These are phyloP conservation scores for Lachnellula arida DNA, from an alignment of 2,329 filamentous ascomycete genomes.

Conservation along the genomic window DNA sequence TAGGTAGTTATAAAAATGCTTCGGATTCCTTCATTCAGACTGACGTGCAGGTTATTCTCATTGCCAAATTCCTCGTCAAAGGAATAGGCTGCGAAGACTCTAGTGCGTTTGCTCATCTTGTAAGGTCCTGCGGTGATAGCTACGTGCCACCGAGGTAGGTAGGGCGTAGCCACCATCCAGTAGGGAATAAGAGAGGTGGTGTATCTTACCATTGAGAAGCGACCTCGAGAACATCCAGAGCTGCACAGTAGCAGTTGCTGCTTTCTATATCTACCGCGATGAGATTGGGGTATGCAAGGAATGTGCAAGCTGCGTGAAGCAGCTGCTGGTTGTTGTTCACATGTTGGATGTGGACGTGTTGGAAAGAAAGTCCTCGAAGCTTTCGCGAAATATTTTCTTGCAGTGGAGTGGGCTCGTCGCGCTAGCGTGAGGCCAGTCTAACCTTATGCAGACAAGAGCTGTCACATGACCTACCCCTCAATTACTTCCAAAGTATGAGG, in stretches of 20 bases:
- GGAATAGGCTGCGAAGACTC: slow-evolving; percentile 95
- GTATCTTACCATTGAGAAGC: slow-evolving; percentile 20
- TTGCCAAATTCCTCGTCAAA: neutral
- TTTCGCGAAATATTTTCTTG: slow-evolving; percentile 42
- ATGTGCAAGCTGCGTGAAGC: slow-evolving; percentile 11
- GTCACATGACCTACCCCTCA: too few species aligned
- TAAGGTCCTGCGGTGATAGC: too few species aligned
- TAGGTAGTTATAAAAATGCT: neutral
- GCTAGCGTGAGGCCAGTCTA: neutral
- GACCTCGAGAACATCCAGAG: too few species aligned
- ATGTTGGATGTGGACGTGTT: slow-evolving; percentile 13
- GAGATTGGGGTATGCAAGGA: neutral
- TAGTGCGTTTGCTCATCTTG: slow-evolving; percentile 66
- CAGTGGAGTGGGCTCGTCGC: slow-evolving; percentile 40
- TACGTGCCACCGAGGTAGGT: too few species aligned
- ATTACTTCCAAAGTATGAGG: too few species aligned
- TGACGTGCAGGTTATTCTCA: slow-evolving; percentile 58
- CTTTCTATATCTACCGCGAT: neutral
- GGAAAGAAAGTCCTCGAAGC: slow-evolving; percentile 9
- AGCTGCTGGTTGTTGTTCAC: slow-evolving; percentile 18
- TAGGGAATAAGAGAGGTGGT: slow-evolving; percentile 14
- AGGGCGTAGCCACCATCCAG: slow-evolving; percentile 24
- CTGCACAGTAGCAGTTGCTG: too few species aligned
- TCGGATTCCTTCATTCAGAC: slow-evolving; percentile 58
- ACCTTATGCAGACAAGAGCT: too few species aligned